A percentile compares a stretch with the other conserved stretches of the same genome.
Evolutionary conservation across 169 alveolate genomes (phyloP).

Genomic region (Pseudocohnilembus persalinus): DNA sequence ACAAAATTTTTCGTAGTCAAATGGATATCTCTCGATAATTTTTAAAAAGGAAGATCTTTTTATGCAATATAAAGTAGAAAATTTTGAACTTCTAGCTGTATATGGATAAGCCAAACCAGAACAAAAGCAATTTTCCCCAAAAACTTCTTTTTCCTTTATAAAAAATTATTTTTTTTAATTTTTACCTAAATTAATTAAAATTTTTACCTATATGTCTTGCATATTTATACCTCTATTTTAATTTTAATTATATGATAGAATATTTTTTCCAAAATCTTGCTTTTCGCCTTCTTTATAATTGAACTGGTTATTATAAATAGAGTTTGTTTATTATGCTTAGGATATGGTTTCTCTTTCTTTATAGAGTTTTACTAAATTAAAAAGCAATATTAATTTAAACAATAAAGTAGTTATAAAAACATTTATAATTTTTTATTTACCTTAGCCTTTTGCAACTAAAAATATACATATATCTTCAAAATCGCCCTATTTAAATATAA

Average conservation of each 20-base stretch:
- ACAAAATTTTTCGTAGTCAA: not conserved
- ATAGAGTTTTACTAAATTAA: not conserved
- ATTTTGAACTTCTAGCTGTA: not conserved
- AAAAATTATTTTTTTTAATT: no score
- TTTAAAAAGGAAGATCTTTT: not conserved
- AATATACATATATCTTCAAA: not conserved
- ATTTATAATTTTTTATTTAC: not conserved
- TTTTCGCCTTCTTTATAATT: not conserved
- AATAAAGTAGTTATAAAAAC: not conserved
- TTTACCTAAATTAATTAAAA: no score
- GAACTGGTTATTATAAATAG: not conserved
- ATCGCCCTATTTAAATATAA: not conserved
- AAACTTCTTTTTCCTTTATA: not conserved
- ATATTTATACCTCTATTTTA: not conserved
- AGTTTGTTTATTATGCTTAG: no score
- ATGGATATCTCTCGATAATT: no score
- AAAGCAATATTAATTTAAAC: not conserved
- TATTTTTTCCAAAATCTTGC: not conserved
- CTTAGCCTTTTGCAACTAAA: not conserved
- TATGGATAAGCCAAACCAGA: not conserved
- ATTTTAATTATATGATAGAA: no score
- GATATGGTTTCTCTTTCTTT: not conserved
- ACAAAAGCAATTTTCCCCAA: not conserved
- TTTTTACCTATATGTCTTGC: not conserved
- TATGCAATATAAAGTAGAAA: not conserved